These are phyloP conservation scores for Lignosus rhinocerotis DNA, from an alignment of 1,284 basidiomycete species.

Conservation along the genomic window DNA sequence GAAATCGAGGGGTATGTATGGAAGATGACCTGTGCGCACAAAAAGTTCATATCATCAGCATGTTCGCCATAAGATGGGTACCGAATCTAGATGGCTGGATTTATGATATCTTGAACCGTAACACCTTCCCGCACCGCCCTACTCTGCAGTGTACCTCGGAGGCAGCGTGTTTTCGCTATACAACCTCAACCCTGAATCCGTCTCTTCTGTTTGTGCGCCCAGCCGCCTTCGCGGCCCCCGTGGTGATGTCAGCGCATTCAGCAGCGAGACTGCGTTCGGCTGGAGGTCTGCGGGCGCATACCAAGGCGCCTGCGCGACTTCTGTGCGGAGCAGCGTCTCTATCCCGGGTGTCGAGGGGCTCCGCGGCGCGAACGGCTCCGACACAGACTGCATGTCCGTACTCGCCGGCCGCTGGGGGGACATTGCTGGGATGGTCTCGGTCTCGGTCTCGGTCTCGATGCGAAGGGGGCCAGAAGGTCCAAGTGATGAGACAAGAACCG, in stretches of 20 bases:
- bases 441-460: too few species aligned
- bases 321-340: not conserved
- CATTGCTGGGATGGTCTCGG: not conserved
- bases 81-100: not conserved
- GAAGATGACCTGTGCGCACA: too few species aligned
- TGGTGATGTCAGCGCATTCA: not conserved
- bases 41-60: too few species aligned
- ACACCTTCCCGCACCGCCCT: not conserved
- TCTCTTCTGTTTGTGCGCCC: not conserved
- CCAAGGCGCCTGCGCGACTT: slow-evolving; percentile 6
- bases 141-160: slow-evolving; percentile 3
- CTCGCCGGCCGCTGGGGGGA: too few species aligned
- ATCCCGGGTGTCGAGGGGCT: not conserved
- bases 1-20: too few species aligned
- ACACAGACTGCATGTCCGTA: not conserved
- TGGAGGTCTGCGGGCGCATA: slow-evolving; percentile 7
- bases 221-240: not conserved
- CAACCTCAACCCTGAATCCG: slow-evolving; percentile 13
- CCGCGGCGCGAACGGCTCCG: not conserved
- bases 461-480: too few species aligned
- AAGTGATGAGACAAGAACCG: too few species aligned
- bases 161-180: slow-evolving; percentile 2
- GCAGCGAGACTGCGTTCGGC: not conserved
- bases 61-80: not conserved
- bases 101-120: not conserved